Conservation (phyloP, 2,329 filamentous ascomycete species). For the Fusarium bactridioides region DNA sequence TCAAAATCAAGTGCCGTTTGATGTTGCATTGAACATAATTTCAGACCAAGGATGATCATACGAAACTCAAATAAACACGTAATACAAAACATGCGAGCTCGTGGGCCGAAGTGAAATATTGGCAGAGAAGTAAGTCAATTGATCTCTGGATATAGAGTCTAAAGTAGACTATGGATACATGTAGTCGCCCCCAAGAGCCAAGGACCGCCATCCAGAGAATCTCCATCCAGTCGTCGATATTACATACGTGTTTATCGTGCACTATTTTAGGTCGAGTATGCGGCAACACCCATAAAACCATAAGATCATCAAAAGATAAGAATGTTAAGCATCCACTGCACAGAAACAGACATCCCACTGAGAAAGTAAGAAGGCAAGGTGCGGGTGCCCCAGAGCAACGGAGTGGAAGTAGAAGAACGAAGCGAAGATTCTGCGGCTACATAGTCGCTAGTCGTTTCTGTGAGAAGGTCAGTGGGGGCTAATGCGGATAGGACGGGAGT, state of each 20-base stretch:
- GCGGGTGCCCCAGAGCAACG: slow-evolving; percentile 6
- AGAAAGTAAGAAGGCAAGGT: slow-evolving; percentile 18
- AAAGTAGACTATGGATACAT: slow-evolving; percentile 22
- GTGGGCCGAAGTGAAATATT: not conserved
- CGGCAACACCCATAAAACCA: slow-evolving; percentile 26
- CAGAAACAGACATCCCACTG: slow-evolving; percentile 15
- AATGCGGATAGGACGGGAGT: accelerated
- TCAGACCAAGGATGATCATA: not conserved
- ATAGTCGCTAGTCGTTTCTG: slow-evolving; percentile 12
- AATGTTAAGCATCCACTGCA: slow-evolving; percentile 14
- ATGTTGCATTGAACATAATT: not conserved
- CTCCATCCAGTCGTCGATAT: slow-evolving; percentile 29
- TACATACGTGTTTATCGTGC: slow-evolving; percentile 27
- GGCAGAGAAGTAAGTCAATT: slow-evolving; percentile 11
- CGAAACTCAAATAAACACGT: not conserved
- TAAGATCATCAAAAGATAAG: slow-evolving; percentile 21
- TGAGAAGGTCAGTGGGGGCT: not conserved
- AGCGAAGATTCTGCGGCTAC: slow-evolving; percentile 2
- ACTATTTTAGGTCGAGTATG: slow-evolving; percentile 14
- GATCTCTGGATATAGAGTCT: slow-evolving; percentile 6
- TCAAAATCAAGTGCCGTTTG: not conserved
- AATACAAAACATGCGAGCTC: not conserved
- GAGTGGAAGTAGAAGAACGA: slow-evolving; percentile 15
- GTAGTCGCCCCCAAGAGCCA: not conserved
- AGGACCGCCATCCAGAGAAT: slow-evolving; percentile 3